phyloP scores from a whole-genome alignment of 257 asterid species.

The Nicotiana paniculata region DNA sequence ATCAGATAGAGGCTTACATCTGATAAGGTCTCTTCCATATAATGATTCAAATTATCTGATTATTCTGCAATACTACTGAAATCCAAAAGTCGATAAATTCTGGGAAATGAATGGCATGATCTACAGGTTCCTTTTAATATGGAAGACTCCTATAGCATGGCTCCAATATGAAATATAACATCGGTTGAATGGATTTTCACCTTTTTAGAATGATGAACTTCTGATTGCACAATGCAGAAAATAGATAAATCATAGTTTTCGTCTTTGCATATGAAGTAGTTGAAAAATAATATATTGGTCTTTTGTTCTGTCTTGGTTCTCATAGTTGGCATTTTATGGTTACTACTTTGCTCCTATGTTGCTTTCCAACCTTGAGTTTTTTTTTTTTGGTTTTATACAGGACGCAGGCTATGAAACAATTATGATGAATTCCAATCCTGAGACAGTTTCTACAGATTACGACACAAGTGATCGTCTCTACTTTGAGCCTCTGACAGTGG shows the following conservation, averaged over 20 bases:
- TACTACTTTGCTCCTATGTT: not conserved
- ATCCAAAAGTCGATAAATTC: not conserved
- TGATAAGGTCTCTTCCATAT: not conserved
- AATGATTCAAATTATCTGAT: not conserved
- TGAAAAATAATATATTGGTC: not conserved
- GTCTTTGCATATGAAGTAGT: not conserved
- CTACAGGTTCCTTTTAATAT: not conserved
- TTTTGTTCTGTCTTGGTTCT: not conserved
- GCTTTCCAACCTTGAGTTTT: not conserved
- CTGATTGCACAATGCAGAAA: not conserved
- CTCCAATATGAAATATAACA: not conserved
- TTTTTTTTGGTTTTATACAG: constrained; percentile 26
- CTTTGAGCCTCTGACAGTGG: constrained; percentile 94
- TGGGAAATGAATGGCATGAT: not conserved
- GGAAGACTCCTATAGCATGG: not conserved
- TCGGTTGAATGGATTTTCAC: not conserved
- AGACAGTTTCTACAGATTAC: constrained; percentile 93
- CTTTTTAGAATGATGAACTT: not conserved
- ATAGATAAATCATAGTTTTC: not conserved
- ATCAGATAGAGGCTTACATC: not conserved
- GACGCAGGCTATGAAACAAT: constrained; percentile 93
- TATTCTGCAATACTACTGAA: not conserved
- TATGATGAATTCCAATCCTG: constrained; percentile 99
- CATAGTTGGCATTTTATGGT: not conserved
- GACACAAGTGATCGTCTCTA: constrained; percentile 97